A percentile compares a stretch with the other conserved stretches of the same genome.
Evolutionary conservation across 257 asterid species (phyloP).

Genomic region (Solanum dulcamara): DNA sequence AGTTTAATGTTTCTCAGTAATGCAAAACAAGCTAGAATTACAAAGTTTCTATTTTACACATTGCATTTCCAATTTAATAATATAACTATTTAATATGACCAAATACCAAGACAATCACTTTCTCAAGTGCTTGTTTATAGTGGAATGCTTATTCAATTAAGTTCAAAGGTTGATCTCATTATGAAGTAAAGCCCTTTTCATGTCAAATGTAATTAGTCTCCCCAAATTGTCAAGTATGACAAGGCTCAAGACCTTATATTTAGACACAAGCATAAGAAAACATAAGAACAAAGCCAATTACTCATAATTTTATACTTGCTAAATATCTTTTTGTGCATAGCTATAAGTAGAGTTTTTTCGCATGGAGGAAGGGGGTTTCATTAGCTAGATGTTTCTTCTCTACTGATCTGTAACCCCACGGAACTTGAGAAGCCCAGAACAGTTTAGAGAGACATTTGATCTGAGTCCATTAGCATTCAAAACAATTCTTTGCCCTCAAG

Average conservation of each 20-base stretch:
- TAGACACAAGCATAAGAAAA: not conserved
- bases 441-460: slow-evolving; percentile 4
- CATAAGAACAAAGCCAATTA: not conserved
- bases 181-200: not conserved
- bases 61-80: not conserved
- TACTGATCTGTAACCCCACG: not conserved
- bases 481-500: slow-evolving; percentile 21
- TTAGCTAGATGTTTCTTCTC: not conserved
- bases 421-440: not conserved
- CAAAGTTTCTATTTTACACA: not conserved
- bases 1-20: not conserved
- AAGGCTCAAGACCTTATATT: not conserved
- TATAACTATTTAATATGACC: not conserved
- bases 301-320: not conserved
- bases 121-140: not conserved
- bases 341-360: not conserved
- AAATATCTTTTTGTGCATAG: not conserved
- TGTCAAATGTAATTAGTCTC: not conserved
- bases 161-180: not conserved
- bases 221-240: not conserved
- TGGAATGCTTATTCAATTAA: not conserved
- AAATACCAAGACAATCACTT: not conserved
- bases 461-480: slow-evolving; percentile 51
- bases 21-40: not conserved
- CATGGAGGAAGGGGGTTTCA: not conserved